Conservation (phyloP, 1,284 basidiomycete species). For the Trametes pubescens region DNA sequence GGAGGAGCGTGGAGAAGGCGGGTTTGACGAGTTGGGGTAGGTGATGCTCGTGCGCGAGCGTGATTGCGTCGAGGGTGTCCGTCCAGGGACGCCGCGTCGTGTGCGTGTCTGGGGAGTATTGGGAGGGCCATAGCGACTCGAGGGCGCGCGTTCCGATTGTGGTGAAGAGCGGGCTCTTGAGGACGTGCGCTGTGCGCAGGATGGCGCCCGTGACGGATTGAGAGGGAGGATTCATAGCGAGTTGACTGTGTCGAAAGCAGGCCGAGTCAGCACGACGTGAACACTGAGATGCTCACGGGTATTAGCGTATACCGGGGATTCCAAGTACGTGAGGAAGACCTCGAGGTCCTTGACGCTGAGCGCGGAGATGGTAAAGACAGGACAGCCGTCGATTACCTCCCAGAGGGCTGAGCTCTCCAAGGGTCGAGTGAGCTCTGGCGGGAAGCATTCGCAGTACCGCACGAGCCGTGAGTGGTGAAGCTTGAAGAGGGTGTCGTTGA, state of each 20-base stretch:
- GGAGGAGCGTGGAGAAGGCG: conserved; percentile 50
- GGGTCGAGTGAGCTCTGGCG: neutral
- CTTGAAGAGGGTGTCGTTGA: neutral
- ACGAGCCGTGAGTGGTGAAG: neutral
- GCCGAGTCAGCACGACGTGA: no score
- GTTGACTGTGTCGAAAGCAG: no score
- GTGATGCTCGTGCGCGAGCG: conserved; percentile 41
- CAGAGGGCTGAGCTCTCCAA: neutral
- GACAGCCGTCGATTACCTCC: neutral
- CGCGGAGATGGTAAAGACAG: no score
- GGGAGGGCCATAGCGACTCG: conserved; percentile 40
- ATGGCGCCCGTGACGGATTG: conserved; percentile 40
- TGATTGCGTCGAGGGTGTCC: conserved; percentile 41
- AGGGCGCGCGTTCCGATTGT: conserved; percentile 38
- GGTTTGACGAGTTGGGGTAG: conserved; percentile 44
- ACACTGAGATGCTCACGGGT: no score
- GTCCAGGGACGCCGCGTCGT: neutral
- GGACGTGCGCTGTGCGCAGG: conserved; percentile 40
- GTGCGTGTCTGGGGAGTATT: conserved; percentile 31
- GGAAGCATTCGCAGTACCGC: neutral
- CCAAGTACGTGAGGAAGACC: no score
- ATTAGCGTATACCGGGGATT: no score
- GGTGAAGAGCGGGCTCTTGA: conserved; percentile 35
- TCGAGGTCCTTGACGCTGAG: no score
- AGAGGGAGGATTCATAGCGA: no score